A percentile compares a stretch with the other conserved stretches of the same genome.
Conservation (phyloP, 129 eudicot genomes). For the Chrysanthemum seticuspe region DNA sequence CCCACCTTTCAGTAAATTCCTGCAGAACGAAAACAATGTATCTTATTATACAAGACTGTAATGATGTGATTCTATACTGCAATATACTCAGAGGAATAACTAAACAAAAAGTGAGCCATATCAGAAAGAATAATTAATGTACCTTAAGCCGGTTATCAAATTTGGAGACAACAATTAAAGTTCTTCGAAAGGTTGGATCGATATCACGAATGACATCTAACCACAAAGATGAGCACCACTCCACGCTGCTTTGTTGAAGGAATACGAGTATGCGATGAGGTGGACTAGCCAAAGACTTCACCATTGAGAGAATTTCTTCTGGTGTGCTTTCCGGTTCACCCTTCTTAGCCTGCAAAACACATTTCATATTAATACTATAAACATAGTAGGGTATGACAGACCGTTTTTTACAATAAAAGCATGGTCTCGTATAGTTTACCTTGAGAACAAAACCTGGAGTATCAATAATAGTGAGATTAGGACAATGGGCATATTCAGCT, state of each 20-base stretch:
- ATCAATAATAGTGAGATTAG: conserved; percentile 91
- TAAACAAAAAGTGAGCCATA: background rate
- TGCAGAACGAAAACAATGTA: conserved; percentile 19
- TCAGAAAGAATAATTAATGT: conserved; percentile 5
- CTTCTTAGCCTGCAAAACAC: conserved; percentile 69
- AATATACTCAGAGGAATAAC: background rate
- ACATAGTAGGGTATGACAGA: background rate
- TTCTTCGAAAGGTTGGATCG: conserved; percentile 83
- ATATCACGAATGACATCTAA: conserved; percentile 86
- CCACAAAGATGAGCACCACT: conserved; percentile 99
- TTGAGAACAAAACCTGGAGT: conserved; percentile 97
- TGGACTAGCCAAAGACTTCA: conserved; percentile 89
- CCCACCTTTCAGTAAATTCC: conserved; percentile 94
- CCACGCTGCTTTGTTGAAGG: conserved; percentile 98
- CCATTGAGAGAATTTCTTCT: conserved; percentile 91
- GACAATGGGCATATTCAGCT: conserved; percentile 96
- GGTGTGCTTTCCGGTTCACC: conserved; percentile 98
- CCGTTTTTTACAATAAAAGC: background rate
- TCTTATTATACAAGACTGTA: background rate
- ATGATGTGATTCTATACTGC: background rate
- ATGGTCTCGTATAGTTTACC: conserved; percentile 34
- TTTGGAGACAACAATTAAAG: conserved; percentile 89
- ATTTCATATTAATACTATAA: background rate
- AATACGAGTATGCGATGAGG: conserved; percentile 90
- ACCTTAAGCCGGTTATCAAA: conserved; percentile 98